Percentiles rank a stretch among this genome's conserved stretches.
These are phyloP conservation scores for Zygoascus meyerae DNA, from an alignment of 1,139 yeast species.

Conservation along the genomic window DNA sequence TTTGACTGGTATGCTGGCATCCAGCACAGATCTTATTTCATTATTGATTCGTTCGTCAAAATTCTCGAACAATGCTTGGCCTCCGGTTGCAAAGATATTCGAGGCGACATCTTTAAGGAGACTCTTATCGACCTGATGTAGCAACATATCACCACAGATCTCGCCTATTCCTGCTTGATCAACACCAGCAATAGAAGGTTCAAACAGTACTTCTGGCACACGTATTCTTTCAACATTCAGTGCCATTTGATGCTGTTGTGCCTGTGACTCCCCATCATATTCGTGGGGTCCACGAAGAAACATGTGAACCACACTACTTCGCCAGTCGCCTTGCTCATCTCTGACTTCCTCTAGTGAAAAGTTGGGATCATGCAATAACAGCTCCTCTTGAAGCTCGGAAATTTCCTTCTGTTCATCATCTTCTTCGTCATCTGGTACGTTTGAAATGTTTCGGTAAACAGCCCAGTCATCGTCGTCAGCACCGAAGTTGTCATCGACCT, in stretches of 20 bases:
- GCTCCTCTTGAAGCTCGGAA: slow-evolving; percentile 60
- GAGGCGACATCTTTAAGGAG: slow-evolving; percentile 26
- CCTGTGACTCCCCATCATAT: slow-evolving; percentile 55
- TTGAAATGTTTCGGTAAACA: slow-evolving; percentile 77
- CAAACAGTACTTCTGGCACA: slow-evolving; percentile 87
- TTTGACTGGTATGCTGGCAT: slow-evolving; percentile 56
- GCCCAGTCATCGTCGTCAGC: slow-evolving; percentile 97
- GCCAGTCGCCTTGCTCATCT: slow-evolving; percentile 78
- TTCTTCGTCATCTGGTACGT: slow-evolving; percentile 65
- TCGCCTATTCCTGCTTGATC: slow-evolving; percentile 93
- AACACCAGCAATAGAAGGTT: slow-evolving; percentile 91
- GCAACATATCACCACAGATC: slow-evolving; percentile 59
- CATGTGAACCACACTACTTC: slow-evolving; percentile 68
- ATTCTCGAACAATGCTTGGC: slow-evolving; percentile 62
- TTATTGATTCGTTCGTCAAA: slow-evolving; percentile 56
- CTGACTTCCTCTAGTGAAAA: slow-evolving; percentile 72
- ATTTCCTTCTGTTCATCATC: slow-evolving; percentile 67
- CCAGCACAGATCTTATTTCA: slow-evolving; percentile 68
- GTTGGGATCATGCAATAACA: slow-evolving; percentile 74
- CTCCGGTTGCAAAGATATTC: slow-evolving; percentile 82
- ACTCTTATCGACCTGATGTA: slow-evolving; percentile 49
- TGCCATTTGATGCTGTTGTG: slow-evolving; percentile 82
- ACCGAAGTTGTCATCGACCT: slow-evolving; percentile 91
- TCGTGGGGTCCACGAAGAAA: slow-evolving; percentile 86
- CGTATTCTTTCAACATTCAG: slow-evolving; percentile 84